Evolutionary conservation across 805 yeast species (phyloP), one percentile per base, ranked within the genome.

Genomic region (Schizosaccharomyces japonicus): DNA sequence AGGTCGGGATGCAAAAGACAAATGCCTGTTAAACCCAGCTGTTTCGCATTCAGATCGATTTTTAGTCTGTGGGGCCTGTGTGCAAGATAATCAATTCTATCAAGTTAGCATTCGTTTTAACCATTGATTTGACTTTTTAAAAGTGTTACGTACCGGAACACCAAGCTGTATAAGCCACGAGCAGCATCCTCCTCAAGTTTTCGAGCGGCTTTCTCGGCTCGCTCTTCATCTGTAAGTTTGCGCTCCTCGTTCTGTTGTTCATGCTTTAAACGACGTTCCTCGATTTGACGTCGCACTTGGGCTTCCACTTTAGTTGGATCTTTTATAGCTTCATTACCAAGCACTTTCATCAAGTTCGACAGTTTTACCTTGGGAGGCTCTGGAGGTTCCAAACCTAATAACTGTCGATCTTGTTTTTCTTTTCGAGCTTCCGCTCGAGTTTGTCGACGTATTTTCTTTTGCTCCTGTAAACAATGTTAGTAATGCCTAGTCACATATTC

Each of bases 291-390:
- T 40, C 71, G 66, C 0, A 90, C 95, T 47, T 68, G 61, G 59
- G 67, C 66, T 56, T 87, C 98, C 53, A 84, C 77, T 3, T 73
- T 73, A 0, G 96, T 87, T 1, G 98, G 96, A 57, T 90, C 94
- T 50, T 71, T 67, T 45, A 85, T 78, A 5, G 90, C 82, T 50
- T 81, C 92, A 54, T 80, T 75, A 2, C 95, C 81, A 45, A 80
- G 64, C 0, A 83, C 94, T 54, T 71, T 78, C 84, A 83, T 81
- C 60, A 90, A 68, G 58, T 87, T 90, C 39, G 78, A 73, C 40
- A 83, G 65, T 55, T 79, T 81, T 25, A 90, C 79, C 60, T 87
- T 90, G 2, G 95, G 93, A 4, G 78, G 78, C 0, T 95, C 94
- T 4, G 93, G 78, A 0, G 93, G 79, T 44, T 78, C 81, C 17